Evolutionary conservation across 2,329 filamentous ascomycete genomes (phyloP).

Genomic region (Sarocladium brachiariae): DNA sequence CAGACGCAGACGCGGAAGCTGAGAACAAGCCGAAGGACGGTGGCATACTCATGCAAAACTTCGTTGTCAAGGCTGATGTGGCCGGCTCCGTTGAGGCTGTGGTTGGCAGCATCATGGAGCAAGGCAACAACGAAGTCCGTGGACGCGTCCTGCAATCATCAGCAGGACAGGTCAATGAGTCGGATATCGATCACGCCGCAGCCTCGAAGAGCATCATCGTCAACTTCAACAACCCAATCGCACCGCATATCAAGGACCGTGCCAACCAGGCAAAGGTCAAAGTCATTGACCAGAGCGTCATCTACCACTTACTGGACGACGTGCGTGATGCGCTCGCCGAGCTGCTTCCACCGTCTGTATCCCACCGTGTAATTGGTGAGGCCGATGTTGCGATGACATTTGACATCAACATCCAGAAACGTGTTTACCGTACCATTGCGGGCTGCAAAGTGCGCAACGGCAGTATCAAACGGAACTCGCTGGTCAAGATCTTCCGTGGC

Average conservation of each 20-base stretch:
- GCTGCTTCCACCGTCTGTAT: slow-evolving; percentile 59
- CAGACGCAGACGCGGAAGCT: slow-evolving; percentile 25
- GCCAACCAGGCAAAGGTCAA: slow-evolving; percentile 66
- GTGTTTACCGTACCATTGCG: slow-evolving; percentile 67
- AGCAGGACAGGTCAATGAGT: slow-evolving; percentile 75
- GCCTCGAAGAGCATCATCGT: slow-evolving; percentile 70
- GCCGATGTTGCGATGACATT: slow-evolving; percentile 81
- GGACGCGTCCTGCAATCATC: slow-evolving; percentile 69
- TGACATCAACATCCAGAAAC: slow-evolving; percentile 70
- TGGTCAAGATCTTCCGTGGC: slow-evolving; percentile 65
- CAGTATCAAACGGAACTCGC: slow-evolving; percentile 52
- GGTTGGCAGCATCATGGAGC: slow-evolving; percentile 54
- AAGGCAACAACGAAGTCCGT: slow-evolving; percentile 79
- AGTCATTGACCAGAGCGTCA: slow-evolving; percentile 80
- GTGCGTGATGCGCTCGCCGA: slow-evolving; percentile 62
- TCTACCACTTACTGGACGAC: slow-evolving; percentile 72
- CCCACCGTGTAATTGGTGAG: slow-evolving; percentile 72
- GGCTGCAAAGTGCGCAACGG: slow-evolving; percentile 87
- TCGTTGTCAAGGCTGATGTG: slow-evolving; percentile 86
- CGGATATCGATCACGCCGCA: slow-evolving; percentile 81
- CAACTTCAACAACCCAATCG: slow-evolving; percentile 74
- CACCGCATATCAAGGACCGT: slow-evolving; percentile 58
- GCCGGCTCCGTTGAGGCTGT: slow-evolving; percentile 53
- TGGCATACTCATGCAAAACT: slow-evolving; percentile 49
- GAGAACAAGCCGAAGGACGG: slow-evolving; percentile 1